phyloP scores from a whole-genome alignment of 176 grass and related monocot genomes.

The Otatea glauca region DNA sequence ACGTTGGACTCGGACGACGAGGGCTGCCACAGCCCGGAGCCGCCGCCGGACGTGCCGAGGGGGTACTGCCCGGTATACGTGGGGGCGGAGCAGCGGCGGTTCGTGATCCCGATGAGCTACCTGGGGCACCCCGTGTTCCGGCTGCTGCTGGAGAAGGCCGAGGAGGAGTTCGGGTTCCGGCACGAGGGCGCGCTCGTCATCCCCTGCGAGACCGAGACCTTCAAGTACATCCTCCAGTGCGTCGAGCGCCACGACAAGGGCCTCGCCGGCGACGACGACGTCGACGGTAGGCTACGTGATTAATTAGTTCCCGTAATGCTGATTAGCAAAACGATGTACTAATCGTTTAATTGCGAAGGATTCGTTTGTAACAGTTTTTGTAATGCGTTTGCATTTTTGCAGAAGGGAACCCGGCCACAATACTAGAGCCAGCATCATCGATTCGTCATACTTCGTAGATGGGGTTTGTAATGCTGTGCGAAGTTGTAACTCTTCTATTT shows the following conservation, averaged over 20 bases:
- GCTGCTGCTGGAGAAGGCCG: slow-evolving; percentile 85
- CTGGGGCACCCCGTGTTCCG: slow-evolving; percentile 73
- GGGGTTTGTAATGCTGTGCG: background rate
- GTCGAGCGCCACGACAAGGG: slow-evolving; percentile 57
- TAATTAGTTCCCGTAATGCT: background rate
- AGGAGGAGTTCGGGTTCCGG: slow-evolving; percentile 77
- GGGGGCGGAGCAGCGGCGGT: slow-evolving; percentile 67
- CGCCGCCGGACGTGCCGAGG: slow-evolving; percentile 56
- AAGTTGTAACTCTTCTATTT: background rate
- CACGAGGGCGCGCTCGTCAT: slow-evolving; percentile 69
- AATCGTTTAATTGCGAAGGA: background rate
- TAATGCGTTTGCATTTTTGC: background rate
- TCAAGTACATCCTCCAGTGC: slow-evolving; percentile 96
- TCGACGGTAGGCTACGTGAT: background rate
- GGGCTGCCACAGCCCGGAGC: slow-evolving; percentile 67
- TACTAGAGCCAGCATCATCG: slow-evolving; percentile 20
- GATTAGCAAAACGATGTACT: background rate
- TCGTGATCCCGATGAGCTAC: slow-evolving; percentile 85
- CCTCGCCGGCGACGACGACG: slow-evolving; percentile 34
- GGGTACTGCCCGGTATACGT: slow-evolving; percentile 74
- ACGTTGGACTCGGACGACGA: slow-evolving; percentile 60
- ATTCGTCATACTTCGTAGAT: slow-evolving; percentile 22
- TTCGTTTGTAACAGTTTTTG: background rate
- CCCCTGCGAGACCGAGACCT: slow-evolving; percentile 79
- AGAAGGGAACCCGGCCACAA: background rate